phyloP scores from a whole-genome alignment of 2,329 filamentous ascomycete species.

The Fusarium sp. region DNA sequence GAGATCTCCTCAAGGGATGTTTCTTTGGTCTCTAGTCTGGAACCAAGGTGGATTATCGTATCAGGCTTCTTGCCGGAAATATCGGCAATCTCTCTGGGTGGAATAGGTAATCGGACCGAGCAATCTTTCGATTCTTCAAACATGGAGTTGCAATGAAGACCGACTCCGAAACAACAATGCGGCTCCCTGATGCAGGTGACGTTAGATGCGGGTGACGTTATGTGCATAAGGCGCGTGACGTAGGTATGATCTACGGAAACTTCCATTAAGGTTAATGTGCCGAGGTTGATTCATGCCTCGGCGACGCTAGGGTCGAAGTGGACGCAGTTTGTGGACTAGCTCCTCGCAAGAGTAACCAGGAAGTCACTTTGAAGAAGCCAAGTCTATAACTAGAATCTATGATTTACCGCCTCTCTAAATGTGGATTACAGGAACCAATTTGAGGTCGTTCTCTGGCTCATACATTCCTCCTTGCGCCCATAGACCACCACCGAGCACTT shows the following conservation, averaged over 20 bases:
- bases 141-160: background rate
- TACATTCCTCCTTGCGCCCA: conserved; percentile 1
- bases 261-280: background rate
- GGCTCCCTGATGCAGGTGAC: background rate
- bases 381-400: background rate
- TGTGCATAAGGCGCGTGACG: background rate
- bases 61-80: background rate
- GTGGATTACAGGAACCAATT: background rate
- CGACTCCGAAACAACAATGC: background rate
- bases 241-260: background rate
- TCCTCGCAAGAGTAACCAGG: background rate
- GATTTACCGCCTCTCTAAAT: background rate
- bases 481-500: conserved; percentile 20
- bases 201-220: background rate
- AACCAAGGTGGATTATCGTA: background rate
- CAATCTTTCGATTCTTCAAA: background rate
- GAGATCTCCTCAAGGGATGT: background rate
- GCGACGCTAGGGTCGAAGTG: background rate
- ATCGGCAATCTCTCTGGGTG: background rate
- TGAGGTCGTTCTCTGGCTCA: background rate
- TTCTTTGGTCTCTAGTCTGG: background rate
- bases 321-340: background rate
- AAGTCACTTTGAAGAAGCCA: background rate
- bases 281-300: background rate
- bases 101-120: background rate